Evolutionary conservation across 2,329 filamentous ascomycete species (phyloP), one percentile per base, ranked within the genome.

Genomic region (Byssothecium circinans): DNA sequence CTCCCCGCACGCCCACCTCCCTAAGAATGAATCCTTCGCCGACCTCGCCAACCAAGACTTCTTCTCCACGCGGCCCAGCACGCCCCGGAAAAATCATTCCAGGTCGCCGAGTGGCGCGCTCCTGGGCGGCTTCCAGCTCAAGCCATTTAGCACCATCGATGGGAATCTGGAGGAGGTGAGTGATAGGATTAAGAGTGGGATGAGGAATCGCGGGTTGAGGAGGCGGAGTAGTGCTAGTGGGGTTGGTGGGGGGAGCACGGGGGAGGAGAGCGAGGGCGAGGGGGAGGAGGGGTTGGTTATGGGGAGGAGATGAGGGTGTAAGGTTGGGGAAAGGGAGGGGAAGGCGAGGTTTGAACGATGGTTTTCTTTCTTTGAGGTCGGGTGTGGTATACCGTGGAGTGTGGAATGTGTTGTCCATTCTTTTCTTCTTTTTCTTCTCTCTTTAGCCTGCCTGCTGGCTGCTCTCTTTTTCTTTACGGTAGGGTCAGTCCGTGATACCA

Each of bases 11-110:
- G 64, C 61, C 7, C 65, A 67, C 54, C 56, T 85, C 1, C 91
- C 92, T 8, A 85, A 88, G 50, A 96, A 96, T 75, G 94, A 97
- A 72, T 94, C 89, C 0, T 96, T 96, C 75, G 86, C 86, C 71
- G 92, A 97, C 69, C 87, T 97, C 54, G 87, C 89, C 11, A 84
- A 82, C 40, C 87, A 96, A 57, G 89, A 88, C 52, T 86, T 99
- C 73, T 99, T 97, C 74, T 90, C 91, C 2, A 94, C 89, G 14
- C 81, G 89, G 23, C 91, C 91, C 4, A 81, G 87, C n/a, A 95
- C 88, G 42, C 85, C 90, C n/a, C 86, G 82, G 42, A 81, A 85
- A 47, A 86, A 81, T 56, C 80, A 87, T 20, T 89, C 83, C 60
- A 83, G 86, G 68, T 89, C 85, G 52, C 82, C 64, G 43, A 72